phyloP scores from a whole-genome alignment of 345 rosid genomes.

The Heritiera fomes region DNA sequence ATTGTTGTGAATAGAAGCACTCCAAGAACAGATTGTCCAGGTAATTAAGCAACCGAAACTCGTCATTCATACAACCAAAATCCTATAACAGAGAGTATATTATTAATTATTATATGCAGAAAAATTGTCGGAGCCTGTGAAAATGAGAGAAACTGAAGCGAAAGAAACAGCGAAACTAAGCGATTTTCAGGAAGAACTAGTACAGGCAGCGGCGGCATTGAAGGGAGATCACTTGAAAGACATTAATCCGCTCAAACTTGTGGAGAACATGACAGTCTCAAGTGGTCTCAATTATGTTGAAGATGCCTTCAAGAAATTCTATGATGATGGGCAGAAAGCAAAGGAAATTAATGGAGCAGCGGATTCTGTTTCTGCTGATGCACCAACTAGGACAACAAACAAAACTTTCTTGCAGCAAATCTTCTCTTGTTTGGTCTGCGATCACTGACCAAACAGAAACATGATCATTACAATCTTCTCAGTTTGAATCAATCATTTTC shows the following conservation, averaged over 20 bases:
- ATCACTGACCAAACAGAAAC: conserved; percentile 27
- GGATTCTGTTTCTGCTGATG: conserved; percentile 29
- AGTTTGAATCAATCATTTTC: neutral
- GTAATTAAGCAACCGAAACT: conserved; percentile 29
- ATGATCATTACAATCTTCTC: neutral
- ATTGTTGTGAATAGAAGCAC: conserved; percentile 50
- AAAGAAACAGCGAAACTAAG: conserved; percentile 48
- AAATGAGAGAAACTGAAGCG: conserved; percentile 37
- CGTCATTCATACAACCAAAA: neutral
- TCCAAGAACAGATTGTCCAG: conserved; percentile 79
- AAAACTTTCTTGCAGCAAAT: conserved; percentile 42
- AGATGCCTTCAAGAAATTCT: conserved; percentile 46
- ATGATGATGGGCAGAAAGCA: conserved; percentile 45
- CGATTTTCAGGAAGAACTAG: conserved; percentile 59
- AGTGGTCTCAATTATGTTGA: conserved; percentile 48
- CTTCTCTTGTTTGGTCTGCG: conserved; percentile 60
- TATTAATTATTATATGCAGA: conserved; percentile 15
- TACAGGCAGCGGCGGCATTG: conserved; percentile 60
- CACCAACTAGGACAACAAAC: conserved; percentile 18
- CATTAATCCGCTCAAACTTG: conserved; percentile 44
- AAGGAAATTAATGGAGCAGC: conserved; percentile 43
- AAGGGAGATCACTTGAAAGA: conserved; percentile 55
- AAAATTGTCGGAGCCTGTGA: conserved; percentile 47
- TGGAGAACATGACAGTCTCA: conserved; percentile 50
- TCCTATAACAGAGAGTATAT: too few species aligned